Percentiles rank a stretch among this genome's conserved stretches.
phyloP scores from a whole-genome alignment of 2,329 filamentous ascomycete genomes.

The Bertia moriformis region DNA sequence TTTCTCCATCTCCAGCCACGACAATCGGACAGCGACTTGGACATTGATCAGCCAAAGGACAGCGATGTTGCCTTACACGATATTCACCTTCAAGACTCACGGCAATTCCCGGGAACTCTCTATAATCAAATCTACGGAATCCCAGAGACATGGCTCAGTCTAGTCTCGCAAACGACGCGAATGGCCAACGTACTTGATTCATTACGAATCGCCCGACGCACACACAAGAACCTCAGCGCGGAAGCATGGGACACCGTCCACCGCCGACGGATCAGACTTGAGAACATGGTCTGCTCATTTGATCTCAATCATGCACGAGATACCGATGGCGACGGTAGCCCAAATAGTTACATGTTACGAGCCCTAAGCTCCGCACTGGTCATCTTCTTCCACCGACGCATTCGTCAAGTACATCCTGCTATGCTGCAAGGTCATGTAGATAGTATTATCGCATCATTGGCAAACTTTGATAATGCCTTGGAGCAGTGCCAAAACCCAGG shows the following conservation, averaged over 20 bases:
- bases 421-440: conserved; percentile 20
- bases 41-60: conserved; percentile 20
- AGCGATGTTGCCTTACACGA: conserved; percentile 14
- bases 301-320: conserved; percentile 5
- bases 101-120: conserved; percentile 15
- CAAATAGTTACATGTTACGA: conserved; percentile 14
- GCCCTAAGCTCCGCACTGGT: conserved; percentile 21
- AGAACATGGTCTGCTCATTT: conserved; percentile 18
- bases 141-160: conserved; percentile 23
- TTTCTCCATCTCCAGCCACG: conserved; percentile 18
- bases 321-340: conserved; percentile 3
- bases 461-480: too few species aligned
- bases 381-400: conserved; percentile 23
- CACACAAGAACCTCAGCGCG: conserved; percentile 3
- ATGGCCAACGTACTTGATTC: conserved; percentile 19
- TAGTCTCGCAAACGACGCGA: conserved; percentile 24
- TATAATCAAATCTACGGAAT: conserved; percentile 24
- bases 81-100: conserved; percentile 21
- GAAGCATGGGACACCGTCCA: conserved; percentile 13
- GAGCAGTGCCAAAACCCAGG: conserved; percentile 11
- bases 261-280: conserved; percentile 11
- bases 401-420: conserved; percentile 19
- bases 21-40: conserved; percentile 17
- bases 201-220: conserved; percentile 6
- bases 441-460: conserved; percentile 15